A percentile compares a stretch with the other conserved stretches of the same genome.
phyloP scores from a whole-genome alignment of 2,329 filamentous ascomycete species.

The Proliferodiscus dingleyae region DNA sequence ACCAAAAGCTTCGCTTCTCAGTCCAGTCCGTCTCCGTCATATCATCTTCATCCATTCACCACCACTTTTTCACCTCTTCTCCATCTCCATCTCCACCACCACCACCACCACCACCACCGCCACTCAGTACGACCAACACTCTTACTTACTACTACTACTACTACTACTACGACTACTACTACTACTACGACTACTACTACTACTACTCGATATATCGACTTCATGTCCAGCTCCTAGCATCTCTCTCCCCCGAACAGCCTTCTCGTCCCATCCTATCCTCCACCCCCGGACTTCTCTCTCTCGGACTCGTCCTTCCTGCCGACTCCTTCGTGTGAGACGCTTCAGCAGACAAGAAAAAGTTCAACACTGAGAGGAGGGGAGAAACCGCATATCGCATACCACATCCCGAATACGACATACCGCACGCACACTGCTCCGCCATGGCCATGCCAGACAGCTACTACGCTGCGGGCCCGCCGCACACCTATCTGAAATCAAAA shows the following conservation, averaged over 20 bases:
- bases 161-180: no score
- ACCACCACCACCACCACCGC: slow-evolving; percentile 2
- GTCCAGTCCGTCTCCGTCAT: slow-evolving; percentile 1
- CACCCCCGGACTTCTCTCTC: slow-evolving; percentile 1
- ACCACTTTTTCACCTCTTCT: slow-evolving; percentile 1
- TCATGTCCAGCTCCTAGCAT: slow-evolving; percentile 30
- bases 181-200: slow-evolving; percentile 2
- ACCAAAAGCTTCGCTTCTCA: not conserved
- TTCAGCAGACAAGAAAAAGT: not conserved
- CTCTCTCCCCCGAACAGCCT: slow-evolving; percentile 6
- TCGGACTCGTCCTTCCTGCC: slow-evolving; percentile 7
- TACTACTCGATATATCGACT: slow-evolving; percentile 16
- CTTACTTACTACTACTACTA: no score
- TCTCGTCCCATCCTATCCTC: slow-evolving; percentile 15
- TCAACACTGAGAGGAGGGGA: no score
- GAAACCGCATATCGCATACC: no score
- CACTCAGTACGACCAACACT: not conserved
- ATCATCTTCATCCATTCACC: not conserved
- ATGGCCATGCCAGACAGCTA: slow-evolving; percentile 22
- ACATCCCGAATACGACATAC: no score
- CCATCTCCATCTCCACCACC: slow-evolving; percentile 4
- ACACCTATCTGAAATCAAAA: slow-evolving; percentile 28
- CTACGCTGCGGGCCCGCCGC: slow-evolving; percentile 22
- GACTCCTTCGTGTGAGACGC: slow-evolving; percentile 6
- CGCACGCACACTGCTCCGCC: slow-evolving; percentile 3